Evolutionary conservation across 1,284 basidiomycete species (phyloP), one percentile per base, ranked within the genome.

Genomic region (Lignosus rhinocerotis): DNA sequence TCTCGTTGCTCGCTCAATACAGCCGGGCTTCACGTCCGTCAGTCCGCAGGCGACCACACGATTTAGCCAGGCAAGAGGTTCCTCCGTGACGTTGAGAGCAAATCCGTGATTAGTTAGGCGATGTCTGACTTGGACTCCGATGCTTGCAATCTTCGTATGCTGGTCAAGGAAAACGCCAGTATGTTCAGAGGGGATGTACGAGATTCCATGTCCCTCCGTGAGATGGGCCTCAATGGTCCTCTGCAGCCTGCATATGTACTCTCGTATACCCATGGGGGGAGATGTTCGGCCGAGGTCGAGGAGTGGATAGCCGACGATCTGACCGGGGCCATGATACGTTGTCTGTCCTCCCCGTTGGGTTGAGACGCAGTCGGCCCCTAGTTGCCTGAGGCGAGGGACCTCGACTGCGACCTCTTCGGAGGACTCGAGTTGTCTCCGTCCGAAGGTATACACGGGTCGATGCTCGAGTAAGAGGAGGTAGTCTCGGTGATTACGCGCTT

Each of bases 311-410:
- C 94, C 97, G 12, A 98, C 92, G 62, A 99, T 80, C 75, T 99
- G 97, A 2, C 97, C 97, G 0, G 96, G 96, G 0, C 97, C 97
- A 73, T 99, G 97, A 73, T 94, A 99, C 2, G 97, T 99, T 56
- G 95, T 84, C 73, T 98, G 89, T 1, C 96, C 96, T 10, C 96
- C 96, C 59, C 97, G 82, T 61, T 87, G 83, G 2, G 95, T 90
- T 34, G 85, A 78, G 41, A 91, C 82, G 70, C 96, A 96, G 69
- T 96, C 93, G 0, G 96, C 96, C 16, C 96, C 94, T 25, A 94
- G 80, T 14, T 77, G 76, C 9, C 79, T 83, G 31, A 97, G 78
- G 49, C 92, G 85, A 39, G 73, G 70, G 38, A 87, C 84, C 69
- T 96, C 93, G 41, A 77, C 75, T 42, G 82, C 77, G 11, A 88